phyloP scores from a whole-genome alignment of 2,329 filamentous ascomycete species.

The Microdochium nivale region DNA sequence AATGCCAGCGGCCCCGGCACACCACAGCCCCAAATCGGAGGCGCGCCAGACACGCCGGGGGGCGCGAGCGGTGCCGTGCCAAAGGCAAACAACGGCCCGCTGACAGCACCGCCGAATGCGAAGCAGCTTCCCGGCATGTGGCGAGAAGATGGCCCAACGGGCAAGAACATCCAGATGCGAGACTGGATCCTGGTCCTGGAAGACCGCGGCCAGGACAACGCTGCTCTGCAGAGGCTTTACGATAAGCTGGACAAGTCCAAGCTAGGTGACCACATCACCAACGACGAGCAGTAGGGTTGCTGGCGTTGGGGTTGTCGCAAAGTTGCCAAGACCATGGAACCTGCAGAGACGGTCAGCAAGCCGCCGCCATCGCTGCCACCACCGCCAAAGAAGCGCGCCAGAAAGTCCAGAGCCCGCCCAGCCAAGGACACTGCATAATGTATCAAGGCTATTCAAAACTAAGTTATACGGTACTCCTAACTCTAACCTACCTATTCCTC shows the following conservation, averaged over 20 bases:
- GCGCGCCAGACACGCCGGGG: constrained; percentile 23
- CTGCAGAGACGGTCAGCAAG: too few species aligned
- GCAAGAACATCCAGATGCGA: constrained; percentile 71
- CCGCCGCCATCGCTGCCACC: too few species aligned
- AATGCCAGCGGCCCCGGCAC: constrained; percentile 42
- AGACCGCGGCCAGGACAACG: constrained; percentile 61
- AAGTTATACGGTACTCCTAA: too few species aligned
- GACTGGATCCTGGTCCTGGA: constrained; percentile 78
- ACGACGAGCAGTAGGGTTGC: background rate
- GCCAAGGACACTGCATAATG: too few species aligned
- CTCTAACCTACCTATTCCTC: too few species aligned
- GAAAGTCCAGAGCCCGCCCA: too few species aligned
- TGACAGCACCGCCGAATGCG: constrained; percentile 18
- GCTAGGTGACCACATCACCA: constrained; percentile 11
- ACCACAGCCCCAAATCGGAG: constrained; percentile 27
- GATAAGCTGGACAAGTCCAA: constrained; percentile 40
- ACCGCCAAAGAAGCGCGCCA: too few species aligned
- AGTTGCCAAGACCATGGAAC: constrained; percentile 1
- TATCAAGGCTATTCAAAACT: too few species aligned
- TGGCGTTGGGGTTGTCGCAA: constrained; percentile 4
- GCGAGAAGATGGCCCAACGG: constrained; percentile 71
- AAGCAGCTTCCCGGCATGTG: constrained; percentile 43
- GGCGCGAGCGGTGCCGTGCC: constrained; percentile 30
- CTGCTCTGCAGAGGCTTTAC: constrained; percentile 52
- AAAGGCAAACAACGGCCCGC: constrained; percentile 49